Evolutionary conservation across 2,329 filamentous ascomycete genomes (phyloP).

Genomic region (Pestalotiopsis sp.): DNA sequence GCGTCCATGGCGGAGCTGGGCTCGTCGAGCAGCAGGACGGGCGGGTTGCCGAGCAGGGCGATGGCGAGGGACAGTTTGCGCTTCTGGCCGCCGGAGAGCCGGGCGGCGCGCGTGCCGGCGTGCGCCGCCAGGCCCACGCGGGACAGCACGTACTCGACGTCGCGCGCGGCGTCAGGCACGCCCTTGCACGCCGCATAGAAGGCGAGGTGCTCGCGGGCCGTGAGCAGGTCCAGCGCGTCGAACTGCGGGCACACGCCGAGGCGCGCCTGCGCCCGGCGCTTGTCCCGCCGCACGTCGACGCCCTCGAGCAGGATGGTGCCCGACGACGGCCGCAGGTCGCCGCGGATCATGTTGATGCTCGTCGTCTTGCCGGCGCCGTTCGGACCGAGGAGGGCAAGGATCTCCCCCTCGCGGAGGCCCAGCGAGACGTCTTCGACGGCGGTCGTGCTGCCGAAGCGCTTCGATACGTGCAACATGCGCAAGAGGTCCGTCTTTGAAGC

Average conservation of each 20-base stretch:
- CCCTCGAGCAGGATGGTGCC: slow-evolving; percentile 72
- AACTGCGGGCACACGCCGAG: slow-evolving; percentile 76
- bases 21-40: slow-evolving; percentile 74
- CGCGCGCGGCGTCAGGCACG: slow-evolving; percentile 61
- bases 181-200: slow-evolving; percentile 76
- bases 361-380: slow-evolving; percentile 80
- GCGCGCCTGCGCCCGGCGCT: slow-evolving; percentile 62
- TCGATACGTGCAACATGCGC: slow-evolving; percentile 68
- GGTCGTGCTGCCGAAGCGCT: slow-evolving; percentile 63
- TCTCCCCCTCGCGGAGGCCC: slow-evolving; percentile 66
- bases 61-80: slow-evolving; percentile 74
- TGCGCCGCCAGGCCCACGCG: slow-evolving; percentile 68
- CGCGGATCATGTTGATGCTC: slow-evolving; percentile 70
- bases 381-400: slow-evolving; percentile 75
- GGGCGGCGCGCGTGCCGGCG: slow-evolving; percentile 62
- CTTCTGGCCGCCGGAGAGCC: slow-evolving; percentile 77
- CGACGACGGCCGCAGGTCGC: slow-evolving; percentile 66
- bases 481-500: slow-evolving; percentile 41
- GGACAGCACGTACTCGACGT: slow-evolving; percentile 64
- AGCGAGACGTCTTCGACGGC: slow-evolving; percentile 75
- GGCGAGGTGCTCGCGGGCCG: slow-evolving; percentile 68
- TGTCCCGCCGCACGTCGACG: slow-evolving; percentile 63
- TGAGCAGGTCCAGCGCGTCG: slow-evolving; percentile 75
- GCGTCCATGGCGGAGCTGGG: slow-evolving; percentile 77
- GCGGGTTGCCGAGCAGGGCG: slow-evolving; percentile 74